A percentile compares a stretch with the other conserved stretches of the same genome.
Evolutionary conservation across 2,329 filamentous ascomycete genomes (phyloP).

Genomic region (Alternaria burnsii): DNA sequence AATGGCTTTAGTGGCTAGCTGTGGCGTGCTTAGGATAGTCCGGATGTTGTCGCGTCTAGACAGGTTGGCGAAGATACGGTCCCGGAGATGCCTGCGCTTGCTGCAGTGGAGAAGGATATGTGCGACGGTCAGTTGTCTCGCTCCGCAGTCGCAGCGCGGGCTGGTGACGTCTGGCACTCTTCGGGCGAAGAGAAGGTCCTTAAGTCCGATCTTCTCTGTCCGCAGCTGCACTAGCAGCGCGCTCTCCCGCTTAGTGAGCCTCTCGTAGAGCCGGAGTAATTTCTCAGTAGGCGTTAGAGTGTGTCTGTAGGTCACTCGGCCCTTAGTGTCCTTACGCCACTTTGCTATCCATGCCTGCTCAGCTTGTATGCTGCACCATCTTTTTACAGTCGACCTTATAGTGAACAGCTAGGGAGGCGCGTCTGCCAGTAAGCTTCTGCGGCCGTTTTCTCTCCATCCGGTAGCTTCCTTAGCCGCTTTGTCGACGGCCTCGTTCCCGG

Average conservation of each 20-base stretch:
- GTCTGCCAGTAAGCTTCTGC: background rate
- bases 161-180: constrained; percentile 20
- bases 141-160: constrained; percentile 23
- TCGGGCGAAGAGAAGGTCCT: constrained; percentile 24
- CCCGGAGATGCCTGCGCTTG: constrained; percentile 22
- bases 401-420: background rate
- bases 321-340: background rate
- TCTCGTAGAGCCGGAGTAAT: constrained; percentile 20
- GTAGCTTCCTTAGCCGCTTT: background rate
- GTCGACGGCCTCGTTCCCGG: constrained; percentile 3
- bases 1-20: constrained; percentile 27
- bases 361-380: background rate
- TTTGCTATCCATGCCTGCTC: background rate
- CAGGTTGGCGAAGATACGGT: constrained; percentile 22
- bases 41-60: constrained; percentile 23
- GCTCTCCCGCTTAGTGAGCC: constrained; percentile 22
- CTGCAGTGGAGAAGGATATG: constrained; percentile 25
- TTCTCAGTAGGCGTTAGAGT: background rate
- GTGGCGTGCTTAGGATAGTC: constrained; percentile 21
- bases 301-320: background rate
- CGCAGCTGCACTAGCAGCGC: constrained; percentile 22
- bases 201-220: constrained; percentile 27
- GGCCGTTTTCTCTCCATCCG: background rate
- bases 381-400: background rate
- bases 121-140: constrained; percentile 23